Percentiles rank a stretch among this genome's conserved stretches.
Conservation (phyloP, 257 asterid genomes). For the Misopates orontium region DNA sequence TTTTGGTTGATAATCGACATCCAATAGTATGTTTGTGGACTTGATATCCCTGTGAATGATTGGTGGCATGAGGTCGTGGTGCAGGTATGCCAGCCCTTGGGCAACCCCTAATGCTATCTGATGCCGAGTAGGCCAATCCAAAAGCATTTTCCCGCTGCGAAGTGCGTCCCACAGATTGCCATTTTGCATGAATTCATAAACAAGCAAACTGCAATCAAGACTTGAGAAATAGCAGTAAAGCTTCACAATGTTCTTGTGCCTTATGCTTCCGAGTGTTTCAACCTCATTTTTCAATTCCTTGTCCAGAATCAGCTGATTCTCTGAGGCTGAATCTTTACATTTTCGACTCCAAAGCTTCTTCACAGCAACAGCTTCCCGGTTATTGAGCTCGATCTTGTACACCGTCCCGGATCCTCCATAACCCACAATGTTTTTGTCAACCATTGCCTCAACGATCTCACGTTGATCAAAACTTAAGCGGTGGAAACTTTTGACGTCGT, state of each 20-base stretch:
- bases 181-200: conserved; percentile 84
- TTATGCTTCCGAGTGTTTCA: conserved; percentile 81
- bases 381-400: conserved; percentile 67
- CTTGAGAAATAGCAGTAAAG: conserved; percentile 75
- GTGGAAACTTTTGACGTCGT: conserved; percentile 80
- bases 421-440: conserved; percentile 90
- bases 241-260: conserved; percentile 96
- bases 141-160: conserved; percentile 48
- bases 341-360: conserved; percentile 83
- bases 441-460: conserved; percentile 74
- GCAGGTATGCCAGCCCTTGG: conserved; percentile 87
- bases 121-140: conserved; percentile 85
- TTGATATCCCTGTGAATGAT: conserved; percentile 88
- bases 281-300: conserved; percentile 81
- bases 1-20: conserved; percentile 67
- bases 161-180: conserved; percentile 92
- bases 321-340: conserved; percentile 43
- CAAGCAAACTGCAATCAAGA: conserved; percentile 64
- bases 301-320: conserved; percentile 48
- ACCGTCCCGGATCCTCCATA: conserved; percentile 96
- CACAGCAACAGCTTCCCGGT: conserved; percentile 70
- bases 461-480: conserved; percentile 71
- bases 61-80: conserved; percentile 75
- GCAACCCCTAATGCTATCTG: conserved; percentile 83
- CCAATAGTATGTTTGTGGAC: conserved; percentile 79